These are phyloP conservation scores for Erysimum cheiranthoides DNA, from an alignment of 345 rosid species.

Conservation along the genomic window DNA sequence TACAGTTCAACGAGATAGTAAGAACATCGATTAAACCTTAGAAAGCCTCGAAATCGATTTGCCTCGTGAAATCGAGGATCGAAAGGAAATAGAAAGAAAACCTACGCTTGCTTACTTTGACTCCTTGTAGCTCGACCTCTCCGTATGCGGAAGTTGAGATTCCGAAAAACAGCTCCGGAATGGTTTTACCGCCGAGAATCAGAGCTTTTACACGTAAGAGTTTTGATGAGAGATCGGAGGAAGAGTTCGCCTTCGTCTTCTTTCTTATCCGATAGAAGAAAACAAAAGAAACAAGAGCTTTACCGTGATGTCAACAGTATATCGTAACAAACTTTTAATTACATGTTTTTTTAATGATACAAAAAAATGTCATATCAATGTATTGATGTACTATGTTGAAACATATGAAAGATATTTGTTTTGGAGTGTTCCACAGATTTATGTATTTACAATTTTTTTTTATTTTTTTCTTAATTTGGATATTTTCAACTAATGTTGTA, in stretches of 20 bases:
- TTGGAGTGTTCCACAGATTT: not conserved
- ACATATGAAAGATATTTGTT: not conserved
- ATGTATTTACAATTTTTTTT: not conserved
- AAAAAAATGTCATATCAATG: too few species aligned
- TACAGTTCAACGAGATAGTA: constrained; percentile 31
- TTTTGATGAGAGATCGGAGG: constrained; percentile 38
- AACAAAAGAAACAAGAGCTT: not conserved
- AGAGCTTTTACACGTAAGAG: constrained; percentile 15
- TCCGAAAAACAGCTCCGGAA: constrained; percentile 5
- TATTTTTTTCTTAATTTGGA: not conserved
- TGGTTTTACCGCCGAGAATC: not conserved
- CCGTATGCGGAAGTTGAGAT: constrained; percentile 20
- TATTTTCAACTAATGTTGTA: not conserved
- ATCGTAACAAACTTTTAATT: constrained; percentile 19
- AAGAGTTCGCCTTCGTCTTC: constrained; percentile 30
- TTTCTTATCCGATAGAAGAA: constrained; percentile 38
- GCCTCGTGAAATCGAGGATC: constrained; percentile 38
- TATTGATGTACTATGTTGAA: not conserved
- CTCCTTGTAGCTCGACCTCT: constrained; percentile 23
- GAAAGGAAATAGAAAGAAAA: constrained; percentile 21
- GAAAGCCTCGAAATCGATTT: constrained; percentile 22
- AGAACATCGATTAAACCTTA: constrained; percentile 23
- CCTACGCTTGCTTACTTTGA: constrained; percentile 48
- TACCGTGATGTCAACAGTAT: constrained; percentile 12
- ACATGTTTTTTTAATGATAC: not conserved